A percentile compares a stretch with the other conserved stretches of the same genome.
Conservation (phyloP, 108 stramenopile species). For the Nannochloropsis granulata region DNA sequence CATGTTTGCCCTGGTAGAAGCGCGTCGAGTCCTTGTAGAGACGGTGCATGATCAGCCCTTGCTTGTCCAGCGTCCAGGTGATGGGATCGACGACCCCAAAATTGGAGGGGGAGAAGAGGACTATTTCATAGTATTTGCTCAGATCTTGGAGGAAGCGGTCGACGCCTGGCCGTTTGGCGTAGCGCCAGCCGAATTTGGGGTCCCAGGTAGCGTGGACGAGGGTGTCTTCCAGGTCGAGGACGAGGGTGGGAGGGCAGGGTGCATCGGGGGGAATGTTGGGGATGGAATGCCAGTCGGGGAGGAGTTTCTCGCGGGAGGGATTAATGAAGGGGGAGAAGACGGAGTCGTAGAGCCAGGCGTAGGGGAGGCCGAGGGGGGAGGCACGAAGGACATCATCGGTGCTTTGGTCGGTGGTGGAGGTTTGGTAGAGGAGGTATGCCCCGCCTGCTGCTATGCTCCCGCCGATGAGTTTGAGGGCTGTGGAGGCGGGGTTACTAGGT, state of each 20-base stretch:
- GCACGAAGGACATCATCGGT: neutral
- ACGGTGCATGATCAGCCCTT: constrained; percentile 73
- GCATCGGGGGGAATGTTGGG: constrained; percentile 20
- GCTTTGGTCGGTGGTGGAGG: neutral
- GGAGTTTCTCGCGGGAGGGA: constrained; percentile 66
- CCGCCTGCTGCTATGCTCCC: neutral
- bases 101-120: constrained; percentile 56
- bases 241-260: constrained; percentile 73
- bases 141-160: constrained; percentile 75
- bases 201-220: constrained; percentile 76
- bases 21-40: constrained; percentile 77
- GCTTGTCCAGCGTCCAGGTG: neutral
- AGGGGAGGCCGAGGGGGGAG: neutral
- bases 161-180: constrained; percentile 88
- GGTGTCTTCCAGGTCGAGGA: constrained; percentile 86
- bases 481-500: neutral
- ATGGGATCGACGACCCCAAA: neutral
- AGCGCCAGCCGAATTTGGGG: constrained; percentile 81
- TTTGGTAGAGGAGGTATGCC: neutral
- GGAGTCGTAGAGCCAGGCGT: neutral
- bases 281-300: constrained; percentile 67
- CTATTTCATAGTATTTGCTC: constrained; percentile 90
- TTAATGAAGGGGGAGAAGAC: constrained; percentile 49
- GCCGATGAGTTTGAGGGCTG: neutral
- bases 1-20: constrained; percentile 74